phyloP scores from a whole-genome alignment of 306 rosid genomes.

The Dalbergia cochinchinensis region DNA sequence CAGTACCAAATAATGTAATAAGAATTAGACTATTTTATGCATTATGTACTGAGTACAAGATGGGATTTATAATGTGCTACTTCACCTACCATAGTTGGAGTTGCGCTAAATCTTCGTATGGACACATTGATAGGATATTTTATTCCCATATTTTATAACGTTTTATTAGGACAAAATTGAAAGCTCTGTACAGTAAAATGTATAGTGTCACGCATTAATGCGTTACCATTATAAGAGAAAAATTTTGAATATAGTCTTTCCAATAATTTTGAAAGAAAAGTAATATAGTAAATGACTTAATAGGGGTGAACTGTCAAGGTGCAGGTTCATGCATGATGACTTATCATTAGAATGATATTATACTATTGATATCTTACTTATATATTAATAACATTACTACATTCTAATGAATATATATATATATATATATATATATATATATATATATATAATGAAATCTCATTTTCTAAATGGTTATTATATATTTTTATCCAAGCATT shows the following conservation, averaged over 20 bases:
- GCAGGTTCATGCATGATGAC: neutral
- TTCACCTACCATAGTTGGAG: neutral
- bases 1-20: neutral
- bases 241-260: too few species aligned
- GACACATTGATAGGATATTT: too few species aligned
- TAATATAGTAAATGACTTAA: neutral
- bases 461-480: neutral
- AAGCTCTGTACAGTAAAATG: neutral
- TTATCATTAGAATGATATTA: neutral
- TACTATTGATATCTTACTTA: neutral
- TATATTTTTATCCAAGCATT: neutral
- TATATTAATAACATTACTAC: neutral
- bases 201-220: neutral
- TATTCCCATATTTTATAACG: neutral
- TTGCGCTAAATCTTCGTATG: too few species aligned
- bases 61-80: conserved; percentile 7
- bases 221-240: too few species aligned
- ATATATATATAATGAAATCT: neutral
- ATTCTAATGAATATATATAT: neutral
- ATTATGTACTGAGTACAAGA: neutral
- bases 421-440: neutral
- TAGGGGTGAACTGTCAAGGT: neutral
- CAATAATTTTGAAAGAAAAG: too few species aligned
- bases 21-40: neutral
- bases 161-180: neutral